Conservation (phyloP, 768 basidiomycete genomes). For the Serpula lacrymans region DNA sequence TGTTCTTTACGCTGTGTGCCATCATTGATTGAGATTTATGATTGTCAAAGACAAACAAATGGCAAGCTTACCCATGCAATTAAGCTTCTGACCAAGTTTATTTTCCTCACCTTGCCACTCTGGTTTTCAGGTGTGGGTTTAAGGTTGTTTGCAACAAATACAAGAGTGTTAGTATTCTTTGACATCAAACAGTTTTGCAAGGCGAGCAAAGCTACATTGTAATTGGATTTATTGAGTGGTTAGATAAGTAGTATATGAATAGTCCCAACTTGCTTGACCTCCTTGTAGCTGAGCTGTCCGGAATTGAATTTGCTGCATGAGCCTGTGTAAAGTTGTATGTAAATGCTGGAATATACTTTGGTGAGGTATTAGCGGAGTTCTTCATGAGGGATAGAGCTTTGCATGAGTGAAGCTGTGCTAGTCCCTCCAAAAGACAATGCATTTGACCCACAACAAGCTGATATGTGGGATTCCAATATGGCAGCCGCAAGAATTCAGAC, state of each 20-base stretch:
- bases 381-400: conserved; percentile 7
- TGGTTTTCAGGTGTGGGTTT: neutral
- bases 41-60: too few relatives aligned
- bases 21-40: too few relatives aligned
- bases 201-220: neutral
- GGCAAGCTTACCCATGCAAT: conserved; percentile 10
- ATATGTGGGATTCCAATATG: conserved; percentile 18
- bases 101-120: conserved; percentile 2
- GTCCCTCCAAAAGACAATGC: conserved; percentile 6
- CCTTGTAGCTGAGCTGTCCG: neutral
- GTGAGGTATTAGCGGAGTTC: neutral
- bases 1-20: too few relatives aligned
- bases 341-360: conserved; percentile 1
- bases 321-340: neutral
- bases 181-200: neutral
- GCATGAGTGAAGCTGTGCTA: conserved; percentile 1
- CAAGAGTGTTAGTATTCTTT: conserved; percentile 1
- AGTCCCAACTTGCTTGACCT: conserved; percentile 4
- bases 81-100: conserved; percentile 5
- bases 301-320: neutral
- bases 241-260: conserved; percentile 5
- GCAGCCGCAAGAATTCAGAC: conserved; percentile 9
- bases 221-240: neutral
- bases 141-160: conserved; percentile 1
- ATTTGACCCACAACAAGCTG: too few relatives aligned